Base-by-base conservation (phyloP, 179 eudicot species). In the Vitellaria paradoxa region DNA sequence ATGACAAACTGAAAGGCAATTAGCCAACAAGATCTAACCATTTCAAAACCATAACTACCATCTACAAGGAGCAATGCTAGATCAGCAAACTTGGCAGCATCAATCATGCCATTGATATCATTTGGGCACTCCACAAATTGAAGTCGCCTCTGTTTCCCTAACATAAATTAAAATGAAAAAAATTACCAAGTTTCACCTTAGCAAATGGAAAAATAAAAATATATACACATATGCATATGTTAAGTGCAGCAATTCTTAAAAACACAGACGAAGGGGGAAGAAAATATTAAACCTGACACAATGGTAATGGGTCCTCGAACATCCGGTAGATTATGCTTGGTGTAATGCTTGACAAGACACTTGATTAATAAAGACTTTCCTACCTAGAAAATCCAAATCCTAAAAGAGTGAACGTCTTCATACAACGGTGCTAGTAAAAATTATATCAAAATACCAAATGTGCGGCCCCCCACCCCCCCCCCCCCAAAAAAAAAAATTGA, bases 41-140 rank as follows among this genome's bases (percentile, higher is more conserved):
- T 95, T 89, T 95, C 98, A 85, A 95, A 93, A 69, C 99, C 99
- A 84, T 89, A 95, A 82, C 97, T 93, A 69, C 96, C 99, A 82
- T 95, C 97, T 57, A 95, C 84, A 30, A 95, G 90, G 74, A 95
- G 97, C 82, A 95, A 76, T 62, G 97, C 98, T 68, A 95, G 79
- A 86, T 95, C 99, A 81, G 99, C 96, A 85, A 86, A 82, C 81
- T 95, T 95, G 11, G 98, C 98, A 80, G 93, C 90, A 85, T 95
- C 99, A 83, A 95, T 87, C 99, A 91, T 95, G 63, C 94, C 97
- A 83, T 89, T 93, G 42, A 95, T 93, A 79, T 95, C 98, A 89
- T 91, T 95, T 40, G 99, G 98, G 79, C 99, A 95, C 86, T 95
- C 99, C 37, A 95, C 90, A 84, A 95, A 91, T 73, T 93, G 97